Percentiles rank a stretch among this genome's conserved stretches.
Evolutionary conservation across 208 protist species (phyloP).

Genomic region (Jaenimonas drosophilae): DNA sequence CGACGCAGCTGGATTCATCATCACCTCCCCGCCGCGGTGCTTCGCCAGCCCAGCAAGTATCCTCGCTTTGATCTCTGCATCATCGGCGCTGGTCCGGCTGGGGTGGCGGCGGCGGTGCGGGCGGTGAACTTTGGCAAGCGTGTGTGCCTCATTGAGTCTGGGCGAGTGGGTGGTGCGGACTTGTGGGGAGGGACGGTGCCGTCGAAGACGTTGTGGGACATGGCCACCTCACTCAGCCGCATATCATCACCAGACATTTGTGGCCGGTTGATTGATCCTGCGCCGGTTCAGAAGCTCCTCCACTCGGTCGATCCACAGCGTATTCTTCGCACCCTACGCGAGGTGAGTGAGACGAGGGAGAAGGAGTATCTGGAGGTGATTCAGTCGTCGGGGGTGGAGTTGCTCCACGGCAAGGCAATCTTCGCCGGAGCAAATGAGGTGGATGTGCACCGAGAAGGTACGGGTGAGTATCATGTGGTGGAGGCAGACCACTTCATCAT

Average conservation of each 20-base stretch:
- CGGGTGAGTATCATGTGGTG: slow-evolving; percentile 38
- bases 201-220: slow-evolving; percentile 66
- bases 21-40: too few species aligned
- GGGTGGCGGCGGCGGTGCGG: slow-evolving; percentile 15
- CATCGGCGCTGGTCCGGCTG: slow-evolving; percentile 25
- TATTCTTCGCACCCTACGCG: slow-evolving; percentile 22
- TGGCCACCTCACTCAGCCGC: slow-evolving; percentile 27
- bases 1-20: too few species aligned
- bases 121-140: slow-evolving; percentile 17
- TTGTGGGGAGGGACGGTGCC: slow-evolving; percentile 64
- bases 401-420: slow-evolving; percentile 44
- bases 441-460: slow-evolving; percentile 31
- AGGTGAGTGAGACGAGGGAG: slow-evolving; percentile 26
- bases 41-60: too few species aligned
- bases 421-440: slow-evolving; percentile 44
- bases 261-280: slow-evolving; percentile 22
- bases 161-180: slow-evolving; percentile 45
- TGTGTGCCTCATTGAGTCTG: slow-evolving; percentile 50
- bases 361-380: slow-evolving; percentile 17
- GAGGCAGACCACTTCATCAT: slow-evolving; percentile 65
- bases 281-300: slow-evolving; percentile 6
- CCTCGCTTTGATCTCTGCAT: slow-evolving; percentile 34
- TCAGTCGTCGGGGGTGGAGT: slow-evolving; percentile 24
- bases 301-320: slow-evolving; percentile 14
- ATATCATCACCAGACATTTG: slow-evolving; percentile 15